Percentiles rank a stretch among this genome's conserved stretches.
These are phyloP conservation scores for Cnidoscolus chayamansa DNA, from an alignment of 441 rosid species.

Conservation along the genomic window DNA sequence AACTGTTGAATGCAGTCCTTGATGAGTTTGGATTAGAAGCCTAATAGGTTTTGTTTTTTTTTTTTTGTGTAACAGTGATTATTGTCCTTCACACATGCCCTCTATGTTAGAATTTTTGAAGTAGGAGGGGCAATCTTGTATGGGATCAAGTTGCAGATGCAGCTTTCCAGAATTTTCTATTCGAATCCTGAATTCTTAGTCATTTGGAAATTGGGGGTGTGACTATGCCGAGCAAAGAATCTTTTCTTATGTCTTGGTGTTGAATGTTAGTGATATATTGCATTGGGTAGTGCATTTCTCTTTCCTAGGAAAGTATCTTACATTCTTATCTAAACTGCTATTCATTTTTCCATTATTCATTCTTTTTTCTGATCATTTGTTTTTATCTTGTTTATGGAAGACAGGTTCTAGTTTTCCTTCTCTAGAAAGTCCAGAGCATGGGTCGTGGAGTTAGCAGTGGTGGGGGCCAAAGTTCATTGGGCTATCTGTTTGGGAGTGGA, in stretches of 20 bases:
- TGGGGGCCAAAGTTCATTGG: slow-evolving; percentile 77
- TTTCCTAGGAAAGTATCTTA: background rate
- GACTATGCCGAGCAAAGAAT: background rate
- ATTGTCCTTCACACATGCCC: too few relatives aligned
- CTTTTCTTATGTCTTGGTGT: background rate
- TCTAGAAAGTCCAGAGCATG: slow-evolving; percentile 32
- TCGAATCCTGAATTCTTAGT: too few relatives aligned
- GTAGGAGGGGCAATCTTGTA: background rate
- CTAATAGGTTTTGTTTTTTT: too few relatives aligned
- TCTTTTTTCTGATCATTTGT: background rate
- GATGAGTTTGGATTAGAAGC: too few relatives aligned
- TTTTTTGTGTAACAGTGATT: too few relatives aligned
- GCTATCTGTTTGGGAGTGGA: slow-evolving; percentile 63
- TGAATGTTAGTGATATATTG: background rate
- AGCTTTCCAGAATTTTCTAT: too few relatives aligned
- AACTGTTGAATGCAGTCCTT: too few relatives aligned
- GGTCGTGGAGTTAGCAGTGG: slow-evolving; percentile 78
- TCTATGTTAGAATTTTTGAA: background rate
- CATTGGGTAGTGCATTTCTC: too few relatives aligned
- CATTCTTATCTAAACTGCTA: too few relatives aligned
- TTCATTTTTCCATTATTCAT: background rate
- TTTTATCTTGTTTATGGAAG: background rate
- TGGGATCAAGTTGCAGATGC: background rate
- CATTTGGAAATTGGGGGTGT: background rate
- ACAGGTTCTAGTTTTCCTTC: slow-evolving; percentile 7